Conservation (phyloP, 1,139 yeast species). For the Chernovozyma sophiae-reginae region DNA sequence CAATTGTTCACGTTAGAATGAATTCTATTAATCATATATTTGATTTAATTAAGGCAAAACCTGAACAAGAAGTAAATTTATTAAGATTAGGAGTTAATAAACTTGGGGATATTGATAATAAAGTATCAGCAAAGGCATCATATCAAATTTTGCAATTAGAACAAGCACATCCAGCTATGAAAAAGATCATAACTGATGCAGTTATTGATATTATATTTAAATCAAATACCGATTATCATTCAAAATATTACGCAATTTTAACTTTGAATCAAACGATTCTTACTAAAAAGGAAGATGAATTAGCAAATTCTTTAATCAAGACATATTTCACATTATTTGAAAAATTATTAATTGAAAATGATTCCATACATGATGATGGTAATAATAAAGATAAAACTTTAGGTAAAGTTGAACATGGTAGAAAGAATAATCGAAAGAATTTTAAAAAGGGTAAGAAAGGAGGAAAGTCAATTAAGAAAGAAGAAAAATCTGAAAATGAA, state of each 20-base stretch:
- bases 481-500: slow-evolving; percentile 64
- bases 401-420: slow-evolving; percentile 44
- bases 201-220: slow-evolving; percentile 79
- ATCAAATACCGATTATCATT: slow-evolving; percentile 74
- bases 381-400: slow-evolving; percentile 37
- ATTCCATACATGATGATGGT: slow-evolving; percentile 26
- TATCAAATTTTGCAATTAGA: slow-evolving; percentile 74
- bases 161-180: slow-evolving; percentile 97
- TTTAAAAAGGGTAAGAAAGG: slow-evolving; percentile 64
- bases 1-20: slow-evolving; percentile 86
- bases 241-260: slow-evolving; percentile 81
- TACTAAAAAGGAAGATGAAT: slow-evolving; percentile 65
- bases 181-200: slow-evolving; percentile 69
- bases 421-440: slow-evolving; percentile 50
- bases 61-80: slow-evolving; percentile 94
- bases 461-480: slow-evolving; percentile 68
- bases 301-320: slow-evolving; percentile 79
- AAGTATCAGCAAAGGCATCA: slow-evolving; percentile 87
- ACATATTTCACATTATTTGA: slow-evolving; percentile 87
- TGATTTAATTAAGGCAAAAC: slow-evolving; percentile 76
- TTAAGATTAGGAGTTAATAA: slow-evolving; percentile 87
- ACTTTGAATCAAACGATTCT: slow-evolving; percentile 92
- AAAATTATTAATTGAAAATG: slow-evolving; percentile 69
- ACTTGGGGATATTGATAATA: slow-evolving; percentile 87
- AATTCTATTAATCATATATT: slow-evolving; percentile 73